Conservation (phyloP, 495 filamentous ascomycete species). For the Aspergillus homomorphus region DNA sequence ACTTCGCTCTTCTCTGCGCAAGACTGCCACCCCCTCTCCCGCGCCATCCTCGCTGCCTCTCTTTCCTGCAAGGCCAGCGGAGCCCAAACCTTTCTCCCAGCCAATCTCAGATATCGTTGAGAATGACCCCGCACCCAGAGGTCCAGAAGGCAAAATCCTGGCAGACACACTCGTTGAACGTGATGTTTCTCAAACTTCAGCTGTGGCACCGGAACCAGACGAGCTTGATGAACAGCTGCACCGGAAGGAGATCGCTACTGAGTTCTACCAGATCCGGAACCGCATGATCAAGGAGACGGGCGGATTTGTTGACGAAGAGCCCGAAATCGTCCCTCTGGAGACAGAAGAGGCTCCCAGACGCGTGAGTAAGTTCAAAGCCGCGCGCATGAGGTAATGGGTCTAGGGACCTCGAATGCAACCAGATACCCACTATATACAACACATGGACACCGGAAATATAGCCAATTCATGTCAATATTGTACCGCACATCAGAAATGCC, state of each 20-base stretch:
- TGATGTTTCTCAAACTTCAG: conserved; percentile 24
- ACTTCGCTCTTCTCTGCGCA: conserved; percentile 13
- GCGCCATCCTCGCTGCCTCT: conserved; percentile 31
- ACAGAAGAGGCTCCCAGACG: conserved; percentile 64
- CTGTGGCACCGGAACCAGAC: conserved; percentile 54
- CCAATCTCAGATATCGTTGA: conserved; percentile 39
- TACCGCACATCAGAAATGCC: not conserved
- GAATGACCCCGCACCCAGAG: conserved; percentile 23
- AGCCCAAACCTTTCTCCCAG: conserved; percentile 46
- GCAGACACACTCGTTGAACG: conserved; percentile 64
- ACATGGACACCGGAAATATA: not conserved
- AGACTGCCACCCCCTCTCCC: conserved; percentile 15
- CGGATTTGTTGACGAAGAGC: conserved; percentile 64
- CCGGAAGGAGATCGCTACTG: conserved; percentile 70
- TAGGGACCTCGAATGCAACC: conserved; percentile 15
- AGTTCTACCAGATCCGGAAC: conserved; percentile 79
- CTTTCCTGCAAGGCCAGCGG: conserved; percentile 42
- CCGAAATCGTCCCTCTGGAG: conserved; percentile 55
- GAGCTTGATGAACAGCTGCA: conserved; percentile 71
- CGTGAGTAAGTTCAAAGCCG: conserved; percentile 87
- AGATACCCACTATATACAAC: conserved; percentile 15
- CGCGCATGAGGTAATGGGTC: conserved; percentile 58
- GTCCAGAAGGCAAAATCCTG: conserved; percentile 54
- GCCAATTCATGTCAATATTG: not conserved
- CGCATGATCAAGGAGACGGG: conserved; percentile 74